These are phyloP conservation scores for Wickerhamomyces ciferrii DNA, from an alignment of 805 yeast genomes.

Conservation along the genomic window DNA sequence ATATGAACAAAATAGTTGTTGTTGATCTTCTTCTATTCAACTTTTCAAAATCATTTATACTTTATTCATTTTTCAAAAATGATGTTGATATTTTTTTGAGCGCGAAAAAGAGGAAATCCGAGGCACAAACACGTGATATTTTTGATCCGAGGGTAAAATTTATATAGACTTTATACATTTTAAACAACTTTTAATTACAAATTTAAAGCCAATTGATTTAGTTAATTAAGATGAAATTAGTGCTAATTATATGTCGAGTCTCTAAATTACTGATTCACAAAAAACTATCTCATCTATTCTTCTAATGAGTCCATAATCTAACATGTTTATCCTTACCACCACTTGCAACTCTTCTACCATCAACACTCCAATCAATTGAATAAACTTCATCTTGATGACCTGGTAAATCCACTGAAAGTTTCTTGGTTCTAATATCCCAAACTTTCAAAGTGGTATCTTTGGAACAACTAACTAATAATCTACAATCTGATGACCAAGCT, in stretches of 20 bases:
- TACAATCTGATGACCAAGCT: constrained; percentile 94
- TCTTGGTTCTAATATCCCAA: constrained; percentile 89
- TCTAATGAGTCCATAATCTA: constrained; percentile 81
- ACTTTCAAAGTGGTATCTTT: constrained; percentile 95
- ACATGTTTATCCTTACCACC: constrained; percentile 97
- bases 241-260: too few relatives aligned
- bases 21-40: background rate
- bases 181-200: too few relatives aligned
- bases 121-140: background rate
- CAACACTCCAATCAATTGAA: constrained; percentile 97
- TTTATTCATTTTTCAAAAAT: background rate
- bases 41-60: background rate
- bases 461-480: constrained; percentile 87
- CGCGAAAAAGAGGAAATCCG: background rate
- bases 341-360: constrained; percentile 90
- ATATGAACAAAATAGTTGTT: background rate
- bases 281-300: too few relatives aligned
- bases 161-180: too few relatives aligned
- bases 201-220: too few relatives aligned
- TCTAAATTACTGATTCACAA: too few relatives aligned
- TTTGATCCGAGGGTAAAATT: background rate
- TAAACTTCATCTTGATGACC: constrained; percentile 95
- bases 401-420: constrained; percentile 83
- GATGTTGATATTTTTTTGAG: background rate
- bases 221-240: too few relatives aligned